These are phyloP conservation scores for Capsicum rhomboideum DNA, from an alignment of 257 asterid species.

Conservation along the genomic window DNA sequence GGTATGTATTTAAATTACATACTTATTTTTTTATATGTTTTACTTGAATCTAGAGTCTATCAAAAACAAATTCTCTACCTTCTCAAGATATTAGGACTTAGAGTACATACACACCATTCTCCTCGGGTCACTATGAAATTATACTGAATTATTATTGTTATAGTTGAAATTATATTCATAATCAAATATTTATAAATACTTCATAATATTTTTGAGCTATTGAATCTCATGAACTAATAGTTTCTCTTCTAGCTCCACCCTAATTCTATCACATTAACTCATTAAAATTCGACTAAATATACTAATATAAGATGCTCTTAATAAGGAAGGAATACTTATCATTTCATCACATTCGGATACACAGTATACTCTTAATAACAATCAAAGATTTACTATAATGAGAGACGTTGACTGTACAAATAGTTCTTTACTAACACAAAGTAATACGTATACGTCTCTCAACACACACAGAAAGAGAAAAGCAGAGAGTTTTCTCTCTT, in stretches of 20 bases:
- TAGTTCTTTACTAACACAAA: background rate
- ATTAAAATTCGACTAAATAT: background rate
- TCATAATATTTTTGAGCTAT: background rate
- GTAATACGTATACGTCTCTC: background rate
- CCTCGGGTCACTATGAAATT: too few species aligned
- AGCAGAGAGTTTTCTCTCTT: background rate
- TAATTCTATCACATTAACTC: background rate
- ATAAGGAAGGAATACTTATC: background rate
- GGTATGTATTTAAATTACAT: too few species aligned
- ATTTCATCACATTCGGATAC: too few species aligned
- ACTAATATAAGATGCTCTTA: background rate
- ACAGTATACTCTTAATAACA: too few species aligned
- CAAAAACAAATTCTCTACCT: too few species aligned
- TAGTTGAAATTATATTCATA: background rate
- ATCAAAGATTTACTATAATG: conserved; percentile 4
- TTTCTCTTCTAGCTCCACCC: background rate
- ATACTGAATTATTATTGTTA: too few species aligned
- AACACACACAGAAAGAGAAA: too few species aligned
- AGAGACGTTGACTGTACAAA: conserved; percentile 39
- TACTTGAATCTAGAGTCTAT: too few species aligned
- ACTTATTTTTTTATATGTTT: too few species aligned
- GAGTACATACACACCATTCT: too few species aligned
- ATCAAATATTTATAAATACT: background rate
- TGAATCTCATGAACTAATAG: background rate
- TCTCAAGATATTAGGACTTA: too few species aligned